Percentiles rank a stretch among this genome's conserved stretches.
Conservation (phyloP, 2,329 filamentous ascomycete genomes). For the Fusarium floridanum region DNA sequence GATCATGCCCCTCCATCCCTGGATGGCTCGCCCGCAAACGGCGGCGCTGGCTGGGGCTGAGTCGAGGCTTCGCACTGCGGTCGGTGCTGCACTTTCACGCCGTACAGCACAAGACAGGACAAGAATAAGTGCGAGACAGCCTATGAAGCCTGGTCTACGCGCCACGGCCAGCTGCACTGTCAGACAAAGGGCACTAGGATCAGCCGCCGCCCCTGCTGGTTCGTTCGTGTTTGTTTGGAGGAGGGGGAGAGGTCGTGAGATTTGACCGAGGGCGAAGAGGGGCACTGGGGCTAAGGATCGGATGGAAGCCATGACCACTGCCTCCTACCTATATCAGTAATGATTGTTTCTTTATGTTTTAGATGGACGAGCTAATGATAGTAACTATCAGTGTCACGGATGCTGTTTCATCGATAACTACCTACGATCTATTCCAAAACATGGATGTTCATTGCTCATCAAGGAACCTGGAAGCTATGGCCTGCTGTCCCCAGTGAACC, state of each 20-base stretch:
- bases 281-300: neutral
- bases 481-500: neutral
- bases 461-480: neutral
- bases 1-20: neutral
- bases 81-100: conserved; percentile 1
- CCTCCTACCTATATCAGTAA: neutral
- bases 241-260: conserved; percentile 3
- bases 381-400: neutral
- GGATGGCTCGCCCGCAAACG: conserved; percentile 28
- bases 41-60: conserved; percentile 42
- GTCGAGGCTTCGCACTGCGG: conserved; percentile 40
- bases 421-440: neutral
- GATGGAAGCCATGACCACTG: neutral
- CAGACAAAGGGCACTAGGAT: conserved; percentile 19
- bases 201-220: conserved; percentile 10
- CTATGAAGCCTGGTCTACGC: conserved; percentile 20
- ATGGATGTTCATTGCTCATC: neutral
- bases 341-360: neutral
- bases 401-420: neutral
- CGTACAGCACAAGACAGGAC: neutral
- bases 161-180: conserved; percentile 12
- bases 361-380: neutral
- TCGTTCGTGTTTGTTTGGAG: conserved; percentile 8
- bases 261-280: neutral
- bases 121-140: neutral